These are phyloP conservation scores for Trifolium dubium DNA, from an alignment of 306 rosid species.

Conservation along the genomic window DNA sequence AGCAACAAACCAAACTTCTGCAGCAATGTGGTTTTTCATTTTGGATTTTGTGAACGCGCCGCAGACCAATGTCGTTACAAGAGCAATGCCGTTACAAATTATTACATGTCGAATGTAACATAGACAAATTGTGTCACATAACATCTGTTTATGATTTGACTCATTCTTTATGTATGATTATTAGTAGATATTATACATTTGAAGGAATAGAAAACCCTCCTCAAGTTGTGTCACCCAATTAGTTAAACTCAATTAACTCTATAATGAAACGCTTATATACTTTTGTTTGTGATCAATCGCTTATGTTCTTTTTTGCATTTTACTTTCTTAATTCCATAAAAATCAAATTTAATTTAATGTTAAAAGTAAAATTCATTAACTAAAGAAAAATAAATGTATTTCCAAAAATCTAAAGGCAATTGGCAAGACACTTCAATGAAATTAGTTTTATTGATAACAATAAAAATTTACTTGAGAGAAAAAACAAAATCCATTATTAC, in stretches of 20 bases:
- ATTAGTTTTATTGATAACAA: constrained; percentile 22
- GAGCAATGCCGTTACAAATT: neutral
- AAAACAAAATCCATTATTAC: neutral
- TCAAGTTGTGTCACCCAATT: too few relatives aligned
- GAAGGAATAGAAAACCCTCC: neutral
- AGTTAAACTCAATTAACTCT: too few relatives aligned
- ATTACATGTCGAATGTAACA: neutral
- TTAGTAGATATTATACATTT: neutral
- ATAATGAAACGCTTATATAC: too few relatives aligned
- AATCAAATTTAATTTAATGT: too few relatives aligned
- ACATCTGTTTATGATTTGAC: neutral
- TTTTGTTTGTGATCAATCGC: too few relatives aligned
- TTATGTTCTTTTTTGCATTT: too few relatives aligned
- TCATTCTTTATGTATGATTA: neutral
- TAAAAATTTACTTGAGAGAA: neutral
- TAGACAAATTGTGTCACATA: neutral
- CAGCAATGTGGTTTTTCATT: too few relatives aligned
- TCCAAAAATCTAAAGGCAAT: neutral
- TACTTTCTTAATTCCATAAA: too few relatives aligned
- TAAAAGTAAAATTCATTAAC: neutral
- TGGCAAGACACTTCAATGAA: neutral
- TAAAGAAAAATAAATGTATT: neutral
- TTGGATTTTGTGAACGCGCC: too few relatives aligned
- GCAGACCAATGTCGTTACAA: too few relatives aligned
- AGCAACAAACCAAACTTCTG: too few relatives aligned